A percentile compares a stretch with the other conserved stretches of the same genome.
Conservation (phyloP, 2,329 filamentous ascomycete genomes). For the Myriosclerotinia duriaeana region DNA sequence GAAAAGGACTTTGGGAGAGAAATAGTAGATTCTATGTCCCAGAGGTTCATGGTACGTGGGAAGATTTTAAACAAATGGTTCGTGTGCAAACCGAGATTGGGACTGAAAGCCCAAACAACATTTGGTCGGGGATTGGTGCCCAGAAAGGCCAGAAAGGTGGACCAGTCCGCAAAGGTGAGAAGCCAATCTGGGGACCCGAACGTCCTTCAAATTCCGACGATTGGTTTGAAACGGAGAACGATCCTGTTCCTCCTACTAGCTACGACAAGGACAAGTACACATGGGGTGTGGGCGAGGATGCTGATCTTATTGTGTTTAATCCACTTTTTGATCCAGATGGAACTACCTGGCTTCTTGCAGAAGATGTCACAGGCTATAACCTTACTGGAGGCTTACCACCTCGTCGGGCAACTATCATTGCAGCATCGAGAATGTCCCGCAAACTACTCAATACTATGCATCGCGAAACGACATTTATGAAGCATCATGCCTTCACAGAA, state of each 20-base stretch:
- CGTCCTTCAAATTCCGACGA: slow-evolving; percentile 67
- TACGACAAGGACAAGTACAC: slow-evolving; percentile 77
- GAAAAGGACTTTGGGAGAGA: slow-evolving; percentile 80
- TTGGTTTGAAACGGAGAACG: slow-evolving; percentile 70
- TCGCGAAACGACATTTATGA: slow-evolving; percentile 77
- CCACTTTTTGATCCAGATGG: slow-evolving; percentile 88
- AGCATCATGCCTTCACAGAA: slow-evolving; percentile 89
- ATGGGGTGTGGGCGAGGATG: slow-evolving; percentile 89
- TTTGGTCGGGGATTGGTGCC: slow-evolving; percentile 57
- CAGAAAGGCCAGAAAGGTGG: slow-evolving; percentile 37
- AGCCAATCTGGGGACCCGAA: slow-evolving; percentile 80
- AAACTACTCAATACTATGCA: slow-evolving; percentile 85
- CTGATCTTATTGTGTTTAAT: slow-evolving; percentile 88
- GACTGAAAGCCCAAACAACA: slow-evolving; percentile 61
- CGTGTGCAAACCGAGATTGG: slow-evolving; percentile 73
- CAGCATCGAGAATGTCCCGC: slow-evolving; percentile 78
- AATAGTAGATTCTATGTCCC: slow-evolving; percentile 77
- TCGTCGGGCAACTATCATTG: slow-evolving; percentile 85
- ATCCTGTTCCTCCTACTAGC: slow-evolving; percentile 67
- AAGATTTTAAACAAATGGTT: slow-evolving; percentile 76
- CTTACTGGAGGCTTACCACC: slow-evolving; percentile 61
- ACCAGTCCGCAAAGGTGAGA: slow-evolving; percentile 48
- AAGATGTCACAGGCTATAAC: slow-evolving; percentile 85
- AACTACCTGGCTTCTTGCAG: slow-evolving; percentile 78
- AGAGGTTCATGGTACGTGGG: slow-evolving; percentile 72